Evolutionary conservation across 768 basidiomycete species (phyloP).

Genomic region (Tulasnella sp.): DNA sequence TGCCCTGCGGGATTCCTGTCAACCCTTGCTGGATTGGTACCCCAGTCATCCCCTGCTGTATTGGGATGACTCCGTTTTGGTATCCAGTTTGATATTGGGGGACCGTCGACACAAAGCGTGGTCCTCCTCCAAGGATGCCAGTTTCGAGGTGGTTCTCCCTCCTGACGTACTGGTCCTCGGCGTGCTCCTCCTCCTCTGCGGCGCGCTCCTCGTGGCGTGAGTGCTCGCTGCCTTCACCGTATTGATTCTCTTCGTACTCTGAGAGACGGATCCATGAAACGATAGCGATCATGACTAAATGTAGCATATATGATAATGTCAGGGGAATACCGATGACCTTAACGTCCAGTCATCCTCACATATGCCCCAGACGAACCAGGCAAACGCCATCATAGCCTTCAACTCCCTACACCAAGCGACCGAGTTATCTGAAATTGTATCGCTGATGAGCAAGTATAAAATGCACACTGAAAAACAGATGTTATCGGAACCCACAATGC

Average conservation of each 20-base stretch:
- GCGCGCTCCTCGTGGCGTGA: background rate
- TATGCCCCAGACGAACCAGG: constrained; percentile 16
- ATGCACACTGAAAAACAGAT: background rate
- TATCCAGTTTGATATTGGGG: background rate
- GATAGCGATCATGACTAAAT: constrained; percentile 11
- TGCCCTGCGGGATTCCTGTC: background rate
- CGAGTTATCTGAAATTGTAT: background rate
- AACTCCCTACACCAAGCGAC: constrained; percentile 15
- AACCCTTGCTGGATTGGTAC: background rate
- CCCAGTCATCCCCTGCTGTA: background rate
- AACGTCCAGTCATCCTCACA: constrained; percentile 1
- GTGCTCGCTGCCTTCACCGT: background rate
- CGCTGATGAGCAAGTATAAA: background rate
- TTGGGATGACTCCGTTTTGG: background rate
- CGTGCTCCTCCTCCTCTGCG: background rate
- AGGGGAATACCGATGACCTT: background rate
- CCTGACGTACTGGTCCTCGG: background rate
- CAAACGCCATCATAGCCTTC: constrained; percentile 16
- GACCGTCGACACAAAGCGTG: background rate
- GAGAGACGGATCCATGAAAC: constrained; percentile 8
- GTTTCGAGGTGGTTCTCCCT: background rate
- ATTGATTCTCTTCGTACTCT: constrained; percentile 4
- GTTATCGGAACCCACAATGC: background rate
- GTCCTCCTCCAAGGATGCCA: background rate
- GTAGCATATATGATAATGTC: background rate